phyloP scores from a whole-genome alignment of 2,329 filamentous ascomycete genomes.

The Xylariaceae sp. region DNA sequence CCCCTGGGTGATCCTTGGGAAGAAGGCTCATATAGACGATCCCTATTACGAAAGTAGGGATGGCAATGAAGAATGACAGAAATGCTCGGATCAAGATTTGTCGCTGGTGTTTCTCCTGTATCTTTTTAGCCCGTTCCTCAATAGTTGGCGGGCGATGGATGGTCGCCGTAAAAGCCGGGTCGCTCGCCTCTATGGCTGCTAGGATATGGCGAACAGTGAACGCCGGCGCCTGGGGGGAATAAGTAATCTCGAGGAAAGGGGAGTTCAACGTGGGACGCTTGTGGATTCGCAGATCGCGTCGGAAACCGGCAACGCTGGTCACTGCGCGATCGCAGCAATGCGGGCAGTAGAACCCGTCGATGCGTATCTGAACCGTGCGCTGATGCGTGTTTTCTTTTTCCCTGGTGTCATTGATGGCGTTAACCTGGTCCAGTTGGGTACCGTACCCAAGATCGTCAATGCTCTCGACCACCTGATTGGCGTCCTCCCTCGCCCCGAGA shows the following conservation, averaged over 20 bases:
- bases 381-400: constrained; percentile 29
- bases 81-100: constrained; percentile 65
- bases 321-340: constrained; percentile 60
- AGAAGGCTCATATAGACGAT: constrained; percentile 89
- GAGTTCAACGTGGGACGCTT: constrained; percentile 51
- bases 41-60: constrained; percentile 82
- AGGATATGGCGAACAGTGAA: constrained; percentile 76
- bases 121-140: constrained; percentile 71
- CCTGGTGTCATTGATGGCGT: constrained; percentile 31
- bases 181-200: constrained; percentile 57
- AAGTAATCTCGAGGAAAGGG: constrained; percentile 66
- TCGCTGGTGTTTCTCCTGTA: constrained; percentile 64
- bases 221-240: constrained; percentile 59
- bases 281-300: constrained; percentile 48
- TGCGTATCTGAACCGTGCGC: constrained; percentile 57
- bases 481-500: constrained; percentile 39
- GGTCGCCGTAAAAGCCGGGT: constrained; percentile 60
- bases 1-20: constrained; percentile 49
- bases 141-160: constrained; percentile 77
- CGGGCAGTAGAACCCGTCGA: constrained; percentile 70
- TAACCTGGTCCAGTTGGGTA: constrained; percentile 50
- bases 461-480: constrained; percentile 45
- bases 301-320: constrained; percentile 49
- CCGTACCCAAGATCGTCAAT: constrained; percentile 64
- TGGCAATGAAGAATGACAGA: constrained; percentile 62